Conservation (phyloP, 2,329 filamentous ascomycete genomes). For the Cordyceps militaris region DNA sequence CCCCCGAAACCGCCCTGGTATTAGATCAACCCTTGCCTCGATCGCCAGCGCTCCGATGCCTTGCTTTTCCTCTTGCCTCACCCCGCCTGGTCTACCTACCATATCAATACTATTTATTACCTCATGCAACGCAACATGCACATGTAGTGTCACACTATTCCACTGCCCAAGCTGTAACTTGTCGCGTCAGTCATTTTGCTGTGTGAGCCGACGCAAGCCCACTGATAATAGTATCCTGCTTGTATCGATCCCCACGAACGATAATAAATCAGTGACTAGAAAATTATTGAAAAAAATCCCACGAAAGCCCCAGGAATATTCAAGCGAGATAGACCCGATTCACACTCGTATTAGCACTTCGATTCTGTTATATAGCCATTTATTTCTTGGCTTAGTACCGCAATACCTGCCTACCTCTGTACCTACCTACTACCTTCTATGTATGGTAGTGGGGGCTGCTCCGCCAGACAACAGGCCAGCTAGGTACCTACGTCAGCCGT, state of each 20-base stretch:
- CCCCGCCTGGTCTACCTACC: neutral
- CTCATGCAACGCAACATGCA: neutral
- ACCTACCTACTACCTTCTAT: neutral
- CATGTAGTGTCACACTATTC: neutral
- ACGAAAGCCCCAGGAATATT: too few relatives aligned
- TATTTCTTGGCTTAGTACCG: neutral
- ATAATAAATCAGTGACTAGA: too few relatives aligned
- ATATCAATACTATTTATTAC: neutral
- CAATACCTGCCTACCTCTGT: neutral
- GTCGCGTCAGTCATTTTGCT: neutral
- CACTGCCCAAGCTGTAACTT: neutral
- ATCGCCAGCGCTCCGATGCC: neutral
- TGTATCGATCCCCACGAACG: too few relatives aligned
- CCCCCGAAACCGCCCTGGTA: neutral
- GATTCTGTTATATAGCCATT: neutral
- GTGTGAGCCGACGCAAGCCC: neutral
- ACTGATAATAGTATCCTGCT: too few relatives aligned
- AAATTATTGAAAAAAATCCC: too few relatives aligned
- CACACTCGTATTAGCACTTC: neutral
- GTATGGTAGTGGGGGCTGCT: neutral
- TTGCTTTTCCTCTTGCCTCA: neutral
- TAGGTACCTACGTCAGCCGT: conserved; percentile 8
- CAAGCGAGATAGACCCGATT: too few relatives aligned
- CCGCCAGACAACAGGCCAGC: neutral
- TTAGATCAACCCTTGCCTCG: neutral